A percentile compares a stretch with the other conserved stretches of the same genome.
These are phyloP conservation scores for Endotrypanum monterogeii DNA, from an alignment of 208 protist genomes.

Conservation along the genomic window DNA sequence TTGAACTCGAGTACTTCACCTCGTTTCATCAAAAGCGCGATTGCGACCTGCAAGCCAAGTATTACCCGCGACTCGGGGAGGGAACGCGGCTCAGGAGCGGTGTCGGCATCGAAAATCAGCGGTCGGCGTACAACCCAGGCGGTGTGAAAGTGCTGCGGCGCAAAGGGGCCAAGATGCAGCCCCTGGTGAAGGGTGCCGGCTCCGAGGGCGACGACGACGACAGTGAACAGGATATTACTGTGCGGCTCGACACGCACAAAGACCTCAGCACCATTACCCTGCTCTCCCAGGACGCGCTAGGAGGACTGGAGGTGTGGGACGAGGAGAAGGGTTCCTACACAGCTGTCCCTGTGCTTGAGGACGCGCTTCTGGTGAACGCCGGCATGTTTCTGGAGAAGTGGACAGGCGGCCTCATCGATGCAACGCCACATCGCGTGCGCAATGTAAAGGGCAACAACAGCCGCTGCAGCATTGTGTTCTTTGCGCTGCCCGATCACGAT, in stretches of 20 bases:
- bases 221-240: conserved; percentile 28
- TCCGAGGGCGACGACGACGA: conserved; percentile 7
- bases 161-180: conserved; percentile 66
- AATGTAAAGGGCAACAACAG: conserved; percentile 60
- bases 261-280: conserved; percentile 88
- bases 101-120: conserved; percentile 53
- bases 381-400: conserved; percentile 90
- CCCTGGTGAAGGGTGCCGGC: conserved; percentile 28
- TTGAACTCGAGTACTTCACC: conserved; percentile 86
- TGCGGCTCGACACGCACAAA: conserved; percentile 85
- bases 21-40: conserved; percentile 75
- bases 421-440: conserved; percentile 83
- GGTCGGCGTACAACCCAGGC: conserved; percentile 57
- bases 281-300: conserved; percentile 81
- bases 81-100: conserved; percentile 44
- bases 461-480: conserved; percentile 90
- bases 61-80: conserved; percentile 74
- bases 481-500: conserved; percentile 83
- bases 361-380: conserved; percentile 86
- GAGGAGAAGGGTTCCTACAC: conserved; percentile 60
- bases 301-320: conserved; percentile 87
- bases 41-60: conserved; percentile 87
- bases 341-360: conserved; percentile 79
- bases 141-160: conserved; percentile 81
- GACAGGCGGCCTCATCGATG: conserved; percentile 81